Percentiles rank a stretch among this genome's conserved stretches.
Evolutionary conservation across 441 rosid species (phyloP).

Genomic region (Gossypium schwendimanii): DNA sequence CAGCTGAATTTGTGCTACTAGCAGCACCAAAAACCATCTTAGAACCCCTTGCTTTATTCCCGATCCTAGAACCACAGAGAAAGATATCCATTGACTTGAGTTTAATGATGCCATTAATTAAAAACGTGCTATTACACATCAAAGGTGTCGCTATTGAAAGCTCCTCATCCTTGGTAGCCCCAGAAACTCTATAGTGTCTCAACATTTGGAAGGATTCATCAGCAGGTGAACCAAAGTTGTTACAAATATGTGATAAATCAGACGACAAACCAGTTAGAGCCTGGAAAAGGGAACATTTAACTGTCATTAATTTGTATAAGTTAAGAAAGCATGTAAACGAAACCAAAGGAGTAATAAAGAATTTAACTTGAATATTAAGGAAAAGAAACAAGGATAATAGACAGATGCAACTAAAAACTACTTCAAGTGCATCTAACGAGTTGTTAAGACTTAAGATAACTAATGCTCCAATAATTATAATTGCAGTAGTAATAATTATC

Average conservation of each 20-base stretch:
- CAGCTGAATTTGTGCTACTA: constrained; percentile 25
- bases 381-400: neutral
- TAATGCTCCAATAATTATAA: neutral
- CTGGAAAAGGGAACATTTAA: constrained; percentile 34
- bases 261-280: constrained; percentile 47
- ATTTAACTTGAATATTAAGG: neutral
- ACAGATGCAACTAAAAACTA: neutral
- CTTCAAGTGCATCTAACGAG: constrained; percentile 1
- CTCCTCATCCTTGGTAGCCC: constrained; percentile 33
- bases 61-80: constrained; percentile 48
- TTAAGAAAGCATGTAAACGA: neutral
- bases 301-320: neutral
- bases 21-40: constrained; percentile 29
- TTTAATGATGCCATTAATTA: constrained; percentile 44
- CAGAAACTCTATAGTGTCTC: constrained; percentile 30
- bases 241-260: constrained; percentile 36
- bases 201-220: constrained; percentile 36
- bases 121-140: constrained; percentile 28
- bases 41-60: constrained; percentile 26
- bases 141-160: constrained; percentile 28
- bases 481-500: neutral
- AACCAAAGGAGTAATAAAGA: neutral
- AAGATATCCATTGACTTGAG: constrained; percentile 51
- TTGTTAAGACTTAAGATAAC: neutral
- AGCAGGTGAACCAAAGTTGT: constrained; percentile 29